A percentile compares a stretch with the other conserved stretches of the same genome.
Evolutionary conservation across 257 asterid species (phyloP).

Genomic region (Solanum habrochaites): DNA sequence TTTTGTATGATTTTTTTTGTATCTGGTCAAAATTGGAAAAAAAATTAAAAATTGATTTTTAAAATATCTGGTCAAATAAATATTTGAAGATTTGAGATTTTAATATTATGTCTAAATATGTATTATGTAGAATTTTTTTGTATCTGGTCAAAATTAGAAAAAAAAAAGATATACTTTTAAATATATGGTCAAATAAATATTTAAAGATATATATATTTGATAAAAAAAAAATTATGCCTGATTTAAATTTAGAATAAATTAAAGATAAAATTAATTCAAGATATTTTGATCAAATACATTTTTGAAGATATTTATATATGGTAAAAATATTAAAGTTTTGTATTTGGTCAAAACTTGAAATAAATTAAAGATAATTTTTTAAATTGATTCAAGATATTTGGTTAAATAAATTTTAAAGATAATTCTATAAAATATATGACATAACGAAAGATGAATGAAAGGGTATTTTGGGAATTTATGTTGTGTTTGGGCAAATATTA

Average conservation of each 20-base stretch:
- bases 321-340: too few species aligned
- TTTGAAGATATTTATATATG: background rate
- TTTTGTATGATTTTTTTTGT: too few species aligned
- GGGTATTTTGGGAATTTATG: background rate
- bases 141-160: too few species aligned
- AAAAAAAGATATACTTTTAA: too few species aligned
- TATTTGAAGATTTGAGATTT: too few species aligned
- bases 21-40: too few species aligned
- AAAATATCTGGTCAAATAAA: too few species aligned
- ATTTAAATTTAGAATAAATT: too few species aligned
- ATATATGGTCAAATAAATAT: too few species aligned
- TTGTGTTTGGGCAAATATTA: background rate
- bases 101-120: too few species aligned
- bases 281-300: background rate
- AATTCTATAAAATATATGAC: background rate
- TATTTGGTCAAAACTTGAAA: background rate
- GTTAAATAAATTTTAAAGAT: background rate
- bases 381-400: background rate
- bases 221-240: background rate
- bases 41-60: too few species aligned
- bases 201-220: background rate
- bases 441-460: background rate
- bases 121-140: too few species aligned
- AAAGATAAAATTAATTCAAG: background rate
- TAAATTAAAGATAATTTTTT: background rate